Evolutionary conservation across 768 basidiomycete genomes (phyloP), one percentile per base, ranked within the genome.

Genomic region (Termitomyces heimii): DNA sequence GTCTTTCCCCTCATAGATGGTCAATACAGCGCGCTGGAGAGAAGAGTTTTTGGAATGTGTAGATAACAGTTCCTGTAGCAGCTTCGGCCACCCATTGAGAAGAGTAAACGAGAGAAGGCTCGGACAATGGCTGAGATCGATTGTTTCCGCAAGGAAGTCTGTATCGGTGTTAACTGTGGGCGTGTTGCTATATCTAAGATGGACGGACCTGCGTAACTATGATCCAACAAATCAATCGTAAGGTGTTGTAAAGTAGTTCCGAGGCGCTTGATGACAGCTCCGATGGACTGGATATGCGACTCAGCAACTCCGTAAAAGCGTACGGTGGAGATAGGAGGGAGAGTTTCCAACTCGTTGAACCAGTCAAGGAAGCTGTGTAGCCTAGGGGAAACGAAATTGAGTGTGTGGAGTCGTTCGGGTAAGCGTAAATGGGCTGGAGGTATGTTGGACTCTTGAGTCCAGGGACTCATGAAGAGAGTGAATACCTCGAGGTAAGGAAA

Each of bases 31-130:
- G 8, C 54, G 47, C 42, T 57, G 52, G 14, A 62, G 55, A 6
- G 42, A 26, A 20, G 56, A n/a, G 18, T 60, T 55, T n/a, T 42
- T 37, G 18, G 46, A 39, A 45, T 53, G 57, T 24, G 57, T 45
- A 18, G 24, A 32, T 26, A 62, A 51, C 7, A 62, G 50, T 20
- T 55, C 53, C 26, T 56, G 40, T 13, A 62, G 52, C 3, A 62
- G 52, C 37, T 62, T 59, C 3, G 60, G 60, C 60, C 60, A 62
- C 18, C 57, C 60, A 43, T 62, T 59, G 42, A 53, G 28, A 13
- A 62, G 62, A 16, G 62, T 60, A 29, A 62, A 60, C 4, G 62
- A 62, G 24, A 54, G 62, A 18, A 62, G 62, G 24, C 54, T 57
- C 31, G 53, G 31, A 32, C 45, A 57, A 13, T 60, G 47, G 29